Evolutionary conservation across 1,284 basidiomycete species (phyloP), one percentile per base, ranked within the genome.

Genomic region (Tremellales sp.): DNA sequence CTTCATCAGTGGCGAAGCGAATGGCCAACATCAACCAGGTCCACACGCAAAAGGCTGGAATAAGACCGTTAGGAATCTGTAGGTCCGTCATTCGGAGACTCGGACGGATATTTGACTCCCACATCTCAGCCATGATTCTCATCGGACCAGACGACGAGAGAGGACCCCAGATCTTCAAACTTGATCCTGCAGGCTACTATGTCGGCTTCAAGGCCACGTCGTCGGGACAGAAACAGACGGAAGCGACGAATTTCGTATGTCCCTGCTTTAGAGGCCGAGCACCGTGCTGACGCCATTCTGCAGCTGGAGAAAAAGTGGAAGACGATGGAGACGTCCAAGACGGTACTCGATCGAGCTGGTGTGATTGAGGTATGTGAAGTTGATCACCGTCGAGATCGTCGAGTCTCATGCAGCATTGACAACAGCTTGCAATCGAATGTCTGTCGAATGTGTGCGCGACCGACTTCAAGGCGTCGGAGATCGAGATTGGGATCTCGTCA

Each of bases 1-100:
- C 18, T 26, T 28, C 22, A 10, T 1, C 53, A 74, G 72, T 99
- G 35, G 89, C 95, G 28, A 85, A 93, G 65, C 81, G 95, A 41
- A 77, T 99, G 70, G 94, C 95, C 31, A 97, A 97, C 73, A 91
- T 99, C 74, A 98, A 98, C 74, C 95, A 99, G 75, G 94, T 98
- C 2, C 95, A 97, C 75, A 98, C 94, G 0, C 94, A 97, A 74
- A 81, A 89, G 53, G 95, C 95, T 0, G 95, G 84, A 37, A 98
- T 98, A 92, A 81, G 95, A 44, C 95, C 95, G 5, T 77, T 97
- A 25, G 95, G 95, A 39, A 95, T 98, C 53, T 84, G 91, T 93
- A 63, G 60, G 85, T 73, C 26, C 31, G 31, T 29, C 4, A 27
- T 5, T 7, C 7, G 3, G 3, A 34, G 19, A 0, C 25, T 29